phyloP scores from a whole-genome alignment of 805 yeast genomes.

The Candida insectalens region DNA sequence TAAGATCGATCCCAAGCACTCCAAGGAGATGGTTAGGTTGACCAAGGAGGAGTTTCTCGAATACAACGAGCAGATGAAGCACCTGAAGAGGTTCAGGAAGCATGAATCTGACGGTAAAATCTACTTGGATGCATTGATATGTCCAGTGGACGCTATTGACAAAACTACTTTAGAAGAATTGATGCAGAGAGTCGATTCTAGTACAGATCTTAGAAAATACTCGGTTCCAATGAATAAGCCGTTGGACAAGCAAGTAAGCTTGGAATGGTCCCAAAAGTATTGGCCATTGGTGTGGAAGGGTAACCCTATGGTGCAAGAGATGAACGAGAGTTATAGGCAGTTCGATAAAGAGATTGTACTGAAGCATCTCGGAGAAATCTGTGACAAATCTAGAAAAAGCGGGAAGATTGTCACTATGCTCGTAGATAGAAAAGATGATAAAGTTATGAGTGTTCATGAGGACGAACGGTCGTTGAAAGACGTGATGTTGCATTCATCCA shows the following conservation, averaged over 20 bases:
- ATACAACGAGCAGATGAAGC: conserved; percentile 24
- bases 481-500: conserved; percentile 65
- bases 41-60: conserved; percentile 16
- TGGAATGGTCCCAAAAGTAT: conserved; percentile 51
- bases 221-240: conserved; percentile 59
- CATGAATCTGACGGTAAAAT: conserved; percentile 3
- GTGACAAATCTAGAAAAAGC: conserved; percentile 17
- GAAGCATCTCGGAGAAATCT: conserved; percentile 20
- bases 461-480: conserved; percentile 33
- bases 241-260: conserved; percentile 53
- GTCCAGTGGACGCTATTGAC: conserved; percentile 31
- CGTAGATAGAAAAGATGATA: conserved; percentile 43
- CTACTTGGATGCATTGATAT: conserved; percentile 29
- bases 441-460: conserved; percentile 27
- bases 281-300: conserved; percentile 98
- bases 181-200: conserved; percentile 17
- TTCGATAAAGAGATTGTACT: conserved; percentile 37
- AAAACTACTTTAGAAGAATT: no score
- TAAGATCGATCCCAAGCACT: conserved; percentile 26
- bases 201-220: conserved; percentile 15
- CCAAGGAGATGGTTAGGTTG: conserved; percentile 18
- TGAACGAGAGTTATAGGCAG: conserved; percentile 32
- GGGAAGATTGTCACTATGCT: conserved; percentile 51
- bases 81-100: conserved; percentile 46
- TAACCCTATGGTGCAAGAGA: conserved; percentile 65